Evolutionary conservation across 2,329 filamentous ascomycete genomes (phyloP).

Genomic region (Seiridium unicorne): DNA sequence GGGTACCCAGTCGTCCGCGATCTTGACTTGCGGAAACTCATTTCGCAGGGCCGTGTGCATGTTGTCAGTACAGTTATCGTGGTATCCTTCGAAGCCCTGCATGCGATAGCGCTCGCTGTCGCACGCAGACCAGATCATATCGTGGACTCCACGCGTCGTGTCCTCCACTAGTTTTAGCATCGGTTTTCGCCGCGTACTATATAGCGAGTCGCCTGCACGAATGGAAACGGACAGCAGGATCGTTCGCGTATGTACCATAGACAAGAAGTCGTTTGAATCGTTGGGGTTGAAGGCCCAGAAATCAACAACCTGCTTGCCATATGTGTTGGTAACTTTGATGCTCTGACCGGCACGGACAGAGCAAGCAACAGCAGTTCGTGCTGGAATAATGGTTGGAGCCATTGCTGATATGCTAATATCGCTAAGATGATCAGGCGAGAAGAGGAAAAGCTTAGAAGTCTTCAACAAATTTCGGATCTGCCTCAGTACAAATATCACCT

Average conservation of each 20-base stretch:
- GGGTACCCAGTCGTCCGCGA: slow-evolving; percentile 31
- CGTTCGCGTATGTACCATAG: slow-evolving; percentile 37
- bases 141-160: slow-evolving; percentile 35
- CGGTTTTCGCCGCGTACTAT: slow-evolving; percentile 32
- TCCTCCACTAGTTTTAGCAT: slow-evolving; percentile 35
- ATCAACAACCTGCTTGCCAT: slow-evolving; percentile 48
- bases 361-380: slow-evolving; percentile 39
- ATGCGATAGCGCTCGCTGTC: slow-evolving; percentile 34
- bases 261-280: slow-evolving; percentile 30
- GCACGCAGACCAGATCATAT: slow-evolving; percentile 39
- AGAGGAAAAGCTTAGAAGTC: not conserved
- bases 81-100: slow-evolving; percentile 33
- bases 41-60: slow-evolving; percentile 28
- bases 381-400: slow-evolving; percentile 29
- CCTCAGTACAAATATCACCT: too few relatives aligned
- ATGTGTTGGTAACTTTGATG: slow-evolving; percentile 44
- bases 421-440: not conserved
- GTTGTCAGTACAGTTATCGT: slow-evolving; percentile 39
- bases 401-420: not conserved
- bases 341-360: slow-evolving; percentile 32
- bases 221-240: slow-evolving; percentile 26
- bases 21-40: slow-evolving; percentile 20
- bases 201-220: slow-evolving; percentile 28
- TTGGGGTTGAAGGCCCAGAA: slow-evolving; percentile 43
- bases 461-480: too few relatives aligned